phyloP scores from a whole-genome alignment of 2,329 filamentous ascomycete species.

The Verticillium tricorpus region DNA sequence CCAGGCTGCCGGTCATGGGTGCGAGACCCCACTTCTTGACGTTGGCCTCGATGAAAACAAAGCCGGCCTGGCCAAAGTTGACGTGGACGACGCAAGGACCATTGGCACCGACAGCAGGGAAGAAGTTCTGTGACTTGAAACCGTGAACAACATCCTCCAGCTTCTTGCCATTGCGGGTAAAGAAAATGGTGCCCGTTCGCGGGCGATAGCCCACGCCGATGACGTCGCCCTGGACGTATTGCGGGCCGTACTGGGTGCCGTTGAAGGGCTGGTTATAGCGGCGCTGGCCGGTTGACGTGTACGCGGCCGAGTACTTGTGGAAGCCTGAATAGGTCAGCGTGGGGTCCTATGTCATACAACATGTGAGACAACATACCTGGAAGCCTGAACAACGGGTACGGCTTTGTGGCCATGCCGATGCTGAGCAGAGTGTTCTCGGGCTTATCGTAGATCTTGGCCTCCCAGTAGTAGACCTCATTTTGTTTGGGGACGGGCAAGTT shows the following conservation, averaged over 20 bases:
- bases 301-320: constrained; percentile 90
- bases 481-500: constrained; percentile 97
- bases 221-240: constrained; percentile 88
- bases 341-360: neutral
- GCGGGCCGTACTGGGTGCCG: constrained; percentile 73
- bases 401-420: constrained; percentile 94
- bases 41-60: constrained; percentile 98
- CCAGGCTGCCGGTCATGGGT: constrained; percentile 90
- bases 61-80: constrained; percentile 96
- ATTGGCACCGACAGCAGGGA: constrained; percentile 94
- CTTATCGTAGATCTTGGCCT: constrained; percentile 97
- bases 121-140: constrained; percentile 92
- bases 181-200: constrained; percentile 91
- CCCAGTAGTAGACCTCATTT: constrained; percentile 99
- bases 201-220: constrained; percentile 94
- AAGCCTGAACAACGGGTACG: constrained; percentile 89
- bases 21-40: constrained; percentile 99
- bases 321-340: constrained; percentile 53
- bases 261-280: constrained; percentile 91
- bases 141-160: constrained; percentile 92
- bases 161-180: constrained; percentile 96
- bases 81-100: constrained; percentile 91
- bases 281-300: constrained; percentile 80
- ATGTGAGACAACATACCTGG: constrained; percentile 63
- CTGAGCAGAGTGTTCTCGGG: constrained; percentile 82